phyloP scores from a whole-genome alignment of 176 grass and related monocot genomes.

The Carex cristatella region DNA sequence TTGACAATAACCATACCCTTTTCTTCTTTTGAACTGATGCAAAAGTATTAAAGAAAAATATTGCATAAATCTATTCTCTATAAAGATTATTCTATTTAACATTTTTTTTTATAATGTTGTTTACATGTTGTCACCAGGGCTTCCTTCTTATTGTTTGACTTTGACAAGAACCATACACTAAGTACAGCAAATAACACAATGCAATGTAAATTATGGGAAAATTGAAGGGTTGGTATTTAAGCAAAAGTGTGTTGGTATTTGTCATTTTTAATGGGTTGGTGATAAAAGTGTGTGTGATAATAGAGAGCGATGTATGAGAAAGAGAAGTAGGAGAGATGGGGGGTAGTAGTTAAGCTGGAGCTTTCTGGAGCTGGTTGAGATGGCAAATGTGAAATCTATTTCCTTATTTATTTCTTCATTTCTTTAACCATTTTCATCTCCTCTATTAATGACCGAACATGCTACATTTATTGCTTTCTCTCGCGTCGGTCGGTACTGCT shows the following conservation, averaged over 20 bases:
- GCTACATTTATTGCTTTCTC: background rate
- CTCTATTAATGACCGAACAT: background rate
- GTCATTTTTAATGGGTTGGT: background rate
- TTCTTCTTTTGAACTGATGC: background rate
- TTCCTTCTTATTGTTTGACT: background rate
- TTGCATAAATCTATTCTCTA: background rate
- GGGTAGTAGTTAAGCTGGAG: constrained; percentile 23
- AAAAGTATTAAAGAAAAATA: background rate
- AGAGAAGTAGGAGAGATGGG: constrained; percentile 12
- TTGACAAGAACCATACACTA: background rate
- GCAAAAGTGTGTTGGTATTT: background rate
- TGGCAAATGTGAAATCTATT: background rate
- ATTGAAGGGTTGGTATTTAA: background rate
- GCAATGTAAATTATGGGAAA: background rate
- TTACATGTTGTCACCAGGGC: background rate
- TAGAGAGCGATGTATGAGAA: constrained; percentile 8
- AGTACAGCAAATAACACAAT: background rate
- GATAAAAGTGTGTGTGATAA: background rate
- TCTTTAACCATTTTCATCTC: background rate
- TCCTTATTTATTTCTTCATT: background rate
- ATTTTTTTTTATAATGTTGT: no score
- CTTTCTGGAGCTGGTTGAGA: constrained; percentile 21
- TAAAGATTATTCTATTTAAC: no score
- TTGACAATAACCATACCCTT: background rate
- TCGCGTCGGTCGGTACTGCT: background rate